phyloP scores from a whole-genome alignment of 371 early-diverging fungal species.

The Saksenaea vasiformis region DNA sequence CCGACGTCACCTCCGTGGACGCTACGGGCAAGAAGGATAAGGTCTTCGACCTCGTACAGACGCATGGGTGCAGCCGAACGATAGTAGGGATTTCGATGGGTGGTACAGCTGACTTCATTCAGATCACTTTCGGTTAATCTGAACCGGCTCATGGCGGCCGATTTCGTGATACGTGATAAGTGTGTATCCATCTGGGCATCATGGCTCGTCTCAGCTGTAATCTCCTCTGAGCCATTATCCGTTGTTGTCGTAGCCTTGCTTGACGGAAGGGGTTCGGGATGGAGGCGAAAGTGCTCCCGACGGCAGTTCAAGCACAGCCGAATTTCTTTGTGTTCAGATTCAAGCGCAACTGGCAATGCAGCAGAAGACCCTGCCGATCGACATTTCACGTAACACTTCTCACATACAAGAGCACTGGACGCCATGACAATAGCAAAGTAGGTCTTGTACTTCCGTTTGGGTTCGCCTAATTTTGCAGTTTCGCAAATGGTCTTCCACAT shows the following conservation, averaged over 20 bases:
- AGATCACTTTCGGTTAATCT: not conserved
- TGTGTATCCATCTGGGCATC: not conserved
- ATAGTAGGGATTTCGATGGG: conserved; percentile 21
- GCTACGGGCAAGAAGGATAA: conserved; percentile 14
- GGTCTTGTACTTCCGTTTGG: not conserved
- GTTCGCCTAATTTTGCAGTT: not conserved
- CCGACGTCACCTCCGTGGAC: conserved; percentile 32
- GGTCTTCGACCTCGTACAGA: conserved; percentile 12
- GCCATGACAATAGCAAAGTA: not conserved
- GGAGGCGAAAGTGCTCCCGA: not conserved
- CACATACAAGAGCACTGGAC: not conserved
- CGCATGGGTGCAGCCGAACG: conserved; percentile 22
- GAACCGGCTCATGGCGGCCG: not conserved
- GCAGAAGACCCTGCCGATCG: not conserved
- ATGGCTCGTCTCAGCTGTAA: not conserved
- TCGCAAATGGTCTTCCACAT: not conserved
- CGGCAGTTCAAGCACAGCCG: not conserved
- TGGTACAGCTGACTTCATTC: not conserved
- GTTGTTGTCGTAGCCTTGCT: not conserved
- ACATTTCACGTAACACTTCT: not conserved
- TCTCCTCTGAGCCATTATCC: not conserved
- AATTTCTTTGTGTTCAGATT: not conserved
- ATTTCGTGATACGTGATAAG: conserved; percentile 8
- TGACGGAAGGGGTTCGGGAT: not conserved
- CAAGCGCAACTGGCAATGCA: not conserved